phyloP scores from a whole-genome alignment of 192 early-diverging fungal species.

The Jimgerdemannia flammicorona region DNA sequence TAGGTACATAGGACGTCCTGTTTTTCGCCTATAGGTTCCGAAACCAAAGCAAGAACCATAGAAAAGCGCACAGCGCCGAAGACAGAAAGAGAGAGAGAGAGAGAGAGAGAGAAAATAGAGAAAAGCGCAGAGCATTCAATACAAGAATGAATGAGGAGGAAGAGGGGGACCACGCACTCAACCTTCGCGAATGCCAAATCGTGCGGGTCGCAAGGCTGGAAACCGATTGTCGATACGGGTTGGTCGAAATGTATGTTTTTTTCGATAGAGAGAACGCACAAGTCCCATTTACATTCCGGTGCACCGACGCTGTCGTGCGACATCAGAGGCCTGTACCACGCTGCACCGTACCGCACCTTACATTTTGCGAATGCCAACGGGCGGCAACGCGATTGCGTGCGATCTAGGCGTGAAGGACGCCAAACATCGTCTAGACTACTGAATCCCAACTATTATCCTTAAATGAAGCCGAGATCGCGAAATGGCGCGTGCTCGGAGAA shows the following conservation, averaged over 20 bases:
- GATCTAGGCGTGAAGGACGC: neutral
- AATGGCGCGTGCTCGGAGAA: neutral
- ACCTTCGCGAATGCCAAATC: neutral
- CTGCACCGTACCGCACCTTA: neutral
- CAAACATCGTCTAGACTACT: neutral
- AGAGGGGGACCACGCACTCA: conserved; percentile 12
- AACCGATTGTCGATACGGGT: neutral
- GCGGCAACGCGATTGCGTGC: neutral
- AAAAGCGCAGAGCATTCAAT: conserved; percentile 7
- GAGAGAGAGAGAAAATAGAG: conserved; percentile 4
- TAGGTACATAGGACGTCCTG: neutral
- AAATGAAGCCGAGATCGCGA: neutral
- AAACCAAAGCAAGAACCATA: neutral
- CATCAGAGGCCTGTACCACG: neutral
- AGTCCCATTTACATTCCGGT: neutral
- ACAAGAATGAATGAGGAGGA: conserved; percentile 16
- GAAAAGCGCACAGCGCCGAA: neutral
- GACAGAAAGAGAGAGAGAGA: conserved; percentile 4
- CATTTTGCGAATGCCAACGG: too few species aligned
- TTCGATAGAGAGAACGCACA: conserved; percentile 7
- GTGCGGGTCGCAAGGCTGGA: neutral
- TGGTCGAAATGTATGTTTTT: neutral
- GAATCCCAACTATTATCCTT: neutral
- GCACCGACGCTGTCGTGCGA: neutral
- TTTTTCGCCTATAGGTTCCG: conserved; percentile 14